Percentiles rank a stretch among this genome's conserved stretches.
These are phyloP conservation scores for Pythium plurisporium DNA, from an alignment of 352 stramenopile species.

Conservation along the genomic window DNA sequence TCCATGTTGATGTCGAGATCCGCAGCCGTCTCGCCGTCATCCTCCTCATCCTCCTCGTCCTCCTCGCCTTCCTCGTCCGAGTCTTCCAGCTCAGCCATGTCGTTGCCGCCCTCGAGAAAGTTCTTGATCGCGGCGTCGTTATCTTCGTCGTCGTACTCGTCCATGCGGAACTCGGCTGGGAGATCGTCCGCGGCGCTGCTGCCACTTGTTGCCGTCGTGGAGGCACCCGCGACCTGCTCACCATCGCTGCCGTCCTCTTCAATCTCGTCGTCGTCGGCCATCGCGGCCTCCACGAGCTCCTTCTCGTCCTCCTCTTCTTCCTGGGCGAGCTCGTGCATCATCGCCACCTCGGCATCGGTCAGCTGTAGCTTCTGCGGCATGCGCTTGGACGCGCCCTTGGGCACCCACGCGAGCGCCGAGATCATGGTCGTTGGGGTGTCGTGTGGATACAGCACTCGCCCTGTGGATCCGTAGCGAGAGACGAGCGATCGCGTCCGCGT, in stretches of 20 bases:
- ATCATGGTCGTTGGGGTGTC: constrained; percentile 32
- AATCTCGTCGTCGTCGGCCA: constrained; percentile 43
- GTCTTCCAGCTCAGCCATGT: constrained; percentile 23
- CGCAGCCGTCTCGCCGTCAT: constrained; percentile 26
- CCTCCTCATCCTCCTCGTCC: constrained; percentile 40
- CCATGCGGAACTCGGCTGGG: constrained; percentile 77
- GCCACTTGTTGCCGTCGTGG: constrained; percentile 7
- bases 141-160: constrained; percentile 87
- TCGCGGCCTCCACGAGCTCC: constrained; percentile 20
- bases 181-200: constrained; percentile 36
- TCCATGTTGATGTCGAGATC: constrained; percentile 44
- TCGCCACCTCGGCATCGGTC: constrained; percentile 72
- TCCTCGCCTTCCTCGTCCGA: constrained; percentile 33
- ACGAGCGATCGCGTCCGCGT: neutral
- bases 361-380: constrained; percentile 84
- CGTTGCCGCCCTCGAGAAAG: constrained; percentile 45
- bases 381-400: constrained; percentile 45
- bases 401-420: constrained; percentile 57
- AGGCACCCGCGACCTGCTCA: constrained; percentile 14
- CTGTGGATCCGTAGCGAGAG: neutral
- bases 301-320: constrained; percentile 70
- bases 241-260: constrained; percentile 32
- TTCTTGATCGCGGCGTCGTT: constrained; percentile 79
- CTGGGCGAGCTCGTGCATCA: constrained; percentile 75
- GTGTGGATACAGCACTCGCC: neutral